Conservation (phyloP, 2,329 filamentous ascomycete species). For the Clonostachys rosea region DNA sequence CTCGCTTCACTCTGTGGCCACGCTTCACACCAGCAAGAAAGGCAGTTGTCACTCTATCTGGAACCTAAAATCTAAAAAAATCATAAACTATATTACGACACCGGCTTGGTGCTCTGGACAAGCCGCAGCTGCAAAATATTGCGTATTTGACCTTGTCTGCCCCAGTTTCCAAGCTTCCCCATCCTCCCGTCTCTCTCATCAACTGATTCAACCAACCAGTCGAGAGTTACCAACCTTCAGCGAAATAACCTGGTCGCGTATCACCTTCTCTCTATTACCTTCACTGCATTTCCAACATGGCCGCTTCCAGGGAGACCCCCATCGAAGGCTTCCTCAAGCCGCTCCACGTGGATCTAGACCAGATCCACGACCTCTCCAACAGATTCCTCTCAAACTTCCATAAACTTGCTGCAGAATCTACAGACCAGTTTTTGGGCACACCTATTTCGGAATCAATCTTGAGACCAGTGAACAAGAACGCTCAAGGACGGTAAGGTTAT, state of each 20-base stretch:
- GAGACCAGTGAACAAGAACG: conserved; percentile 34
- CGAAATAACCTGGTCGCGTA: background rate
- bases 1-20: too few relatives aligned
- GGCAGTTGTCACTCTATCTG: too few relatives aligned
- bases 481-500: conserved; percentile 41
- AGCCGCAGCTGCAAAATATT: too few relatives aligned
- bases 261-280: background rate
- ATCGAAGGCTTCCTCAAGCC: conserved; percentile 44
- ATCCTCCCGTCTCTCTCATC: background rate
- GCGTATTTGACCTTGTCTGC: background rate
- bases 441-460: conserved; percentile 57
- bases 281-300: too few relatives aligned
- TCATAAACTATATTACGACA: too few relatives aligned
- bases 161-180: background rate
- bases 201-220: background rate
- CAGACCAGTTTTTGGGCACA: conserved; percentile 54
- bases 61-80: too few relatives aligned
- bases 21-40: too few relatives aligned
- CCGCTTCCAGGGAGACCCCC: too few relatives aligned
- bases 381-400: conserved; percentile 42
- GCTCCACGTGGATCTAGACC: conserved; percentile 40
- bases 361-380: conserved; percentile 38
- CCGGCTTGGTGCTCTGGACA: too few relatives aligned
- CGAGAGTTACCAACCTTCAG: background rate
- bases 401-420: conserved; percentile 44